phyloP scores from a whole-genome alignment of 495 filamentous ascomycete genomes.

The Hyaloscypha hepaticicola region DNA sequence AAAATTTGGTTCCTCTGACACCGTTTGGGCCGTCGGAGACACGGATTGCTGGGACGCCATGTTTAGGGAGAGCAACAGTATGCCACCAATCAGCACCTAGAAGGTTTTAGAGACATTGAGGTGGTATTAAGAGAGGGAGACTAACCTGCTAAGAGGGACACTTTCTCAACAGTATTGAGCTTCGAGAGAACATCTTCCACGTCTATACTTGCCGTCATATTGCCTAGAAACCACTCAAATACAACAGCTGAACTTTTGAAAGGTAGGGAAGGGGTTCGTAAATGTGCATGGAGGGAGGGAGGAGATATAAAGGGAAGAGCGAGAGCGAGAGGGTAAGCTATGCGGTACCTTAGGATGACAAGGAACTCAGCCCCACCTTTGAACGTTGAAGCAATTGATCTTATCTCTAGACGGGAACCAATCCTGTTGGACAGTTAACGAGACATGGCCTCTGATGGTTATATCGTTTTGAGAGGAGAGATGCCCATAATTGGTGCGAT shows the following conservation, averaged over 20 bases:
- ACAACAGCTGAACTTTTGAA: neutral
- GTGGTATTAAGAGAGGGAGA: slow-evolving; percentile 1
- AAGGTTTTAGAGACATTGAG: slow-evolving; percentile 18
- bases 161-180: slow-evolving; percentile 61
- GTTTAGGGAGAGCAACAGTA: slow-evolving; percentile 53
- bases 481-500: slow-evolving; percentile 1
- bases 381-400: neutral
- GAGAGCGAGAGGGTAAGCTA: neutral
- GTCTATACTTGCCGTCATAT: slow-evolving; percentile 57
- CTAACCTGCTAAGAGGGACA: slow-evolving; percentile 58
- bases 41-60: slow-evolving; percentile 61
- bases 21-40: slow-evolving; percentile 77
- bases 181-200: slow-evolving; percentile 62
- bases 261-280: neutral
- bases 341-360: neutral
- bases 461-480: neutral
- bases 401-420: neutral
- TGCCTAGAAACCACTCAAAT: slow-evolving; percentile 1
- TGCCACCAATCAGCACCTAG: slow-evolving; percentile 66
- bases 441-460: neutral
- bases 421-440: neutral
- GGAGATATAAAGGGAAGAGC: slow-evolving; percentile 3
- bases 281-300: neutral
- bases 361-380: neutral
- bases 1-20: slow-evolving; percentile 70